These are phyloP conservation scores for Nakazawaea sp. DNA, from an alignment of 805 yeast species.

Conservation along the genomic window DNA sequence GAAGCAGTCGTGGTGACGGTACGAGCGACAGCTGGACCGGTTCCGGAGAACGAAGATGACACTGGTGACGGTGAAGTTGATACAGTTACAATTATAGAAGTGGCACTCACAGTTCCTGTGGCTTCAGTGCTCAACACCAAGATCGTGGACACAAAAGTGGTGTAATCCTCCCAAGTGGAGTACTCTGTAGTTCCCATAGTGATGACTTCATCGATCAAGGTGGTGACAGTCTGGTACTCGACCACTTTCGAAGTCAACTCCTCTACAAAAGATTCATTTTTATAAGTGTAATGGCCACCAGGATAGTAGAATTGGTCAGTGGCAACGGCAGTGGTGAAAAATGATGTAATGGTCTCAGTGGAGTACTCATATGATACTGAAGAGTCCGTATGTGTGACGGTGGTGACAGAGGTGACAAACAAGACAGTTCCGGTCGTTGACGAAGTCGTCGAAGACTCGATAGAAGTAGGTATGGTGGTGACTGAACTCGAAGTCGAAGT, in stretches of 20 bases:
- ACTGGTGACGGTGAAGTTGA: too few relatives aligned
- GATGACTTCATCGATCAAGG: background rate
- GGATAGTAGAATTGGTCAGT: constrained; percentile 1
- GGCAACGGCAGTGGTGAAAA: background rate
- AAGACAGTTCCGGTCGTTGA: constrained; percentile 3
- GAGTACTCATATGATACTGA: background rate
- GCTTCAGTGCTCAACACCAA: too few relatives aligned
- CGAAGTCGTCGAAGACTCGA: background rate
- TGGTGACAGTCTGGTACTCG: too few relatives aligned
- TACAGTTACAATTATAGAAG: too few relatives aligned
- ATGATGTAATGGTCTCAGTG: background rate
- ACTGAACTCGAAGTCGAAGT: background rate
- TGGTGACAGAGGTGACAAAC: constrained; percentile 1
- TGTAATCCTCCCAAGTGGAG: background rate
- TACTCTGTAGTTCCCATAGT: background rate
- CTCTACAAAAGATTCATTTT: too few relatives aligned
- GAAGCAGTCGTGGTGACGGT: too few relatives aligned
- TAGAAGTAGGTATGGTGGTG: constrained; percentile 2
- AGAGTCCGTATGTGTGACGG: background rate
- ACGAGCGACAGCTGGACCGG: too few relatives aligned
- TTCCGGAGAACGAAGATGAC: too few relatives aligned
- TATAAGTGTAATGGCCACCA: too few relatives aligned
- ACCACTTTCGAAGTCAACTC: too few relatives aligned
- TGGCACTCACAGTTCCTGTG: too few relatives aligned
- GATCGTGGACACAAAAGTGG: background rate